A percentile compares a stretch with the other conserved stretches of the same genome.
phyloP scores from a whole-genome alignment of 371 early-diverging fungal genomes.

The Rhizoclosmatium hyalinum region DNA sequence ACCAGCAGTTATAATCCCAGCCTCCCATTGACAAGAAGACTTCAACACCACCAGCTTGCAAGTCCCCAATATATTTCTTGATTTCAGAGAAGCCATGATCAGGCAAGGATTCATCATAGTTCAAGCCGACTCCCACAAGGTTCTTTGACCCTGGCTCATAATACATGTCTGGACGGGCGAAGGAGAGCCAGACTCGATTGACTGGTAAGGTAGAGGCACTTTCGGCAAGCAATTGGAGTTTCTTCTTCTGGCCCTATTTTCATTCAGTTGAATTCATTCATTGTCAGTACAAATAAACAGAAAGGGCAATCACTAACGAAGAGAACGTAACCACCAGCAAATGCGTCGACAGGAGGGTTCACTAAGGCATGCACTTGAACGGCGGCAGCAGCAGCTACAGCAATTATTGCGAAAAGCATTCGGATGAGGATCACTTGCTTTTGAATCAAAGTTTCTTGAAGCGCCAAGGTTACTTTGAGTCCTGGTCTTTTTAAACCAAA shows the following conservation, averaged over 20 bases:
- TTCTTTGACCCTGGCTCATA: conserved; percentile 21
- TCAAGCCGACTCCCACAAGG: background rate
- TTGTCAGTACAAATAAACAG: too few relatives aligned
- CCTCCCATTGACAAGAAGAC: conserved; percentile 27
- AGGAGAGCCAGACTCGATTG: conserved; percentile 24
- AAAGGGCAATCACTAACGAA: background rate
- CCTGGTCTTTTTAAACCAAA: too few relatives aligned
- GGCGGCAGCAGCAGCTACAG: background rate
- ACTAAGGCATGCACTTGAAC: background rate
- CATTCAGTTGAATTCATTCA: too few relatives aligned
- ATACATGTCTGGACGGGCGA: conserved; percentile 24
- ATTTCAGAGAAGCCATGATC: conserved; percentile 22
- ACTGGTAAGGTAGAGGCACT: conserved; percentile 18
- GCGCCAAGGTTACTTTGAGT: too few relatives aligned
- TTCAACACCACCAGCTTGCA: conserved; percentile 21
- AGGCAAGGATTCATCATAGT: background rate
- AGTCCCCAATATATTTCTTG: conserved; percentile 7
- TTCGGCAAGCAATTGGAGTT: conserved; percentile 2
- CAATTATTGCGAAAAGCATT: background rate
- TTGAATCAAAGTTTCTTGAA: too few relatives aligned
- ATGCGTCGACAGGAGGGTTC: conserved; percentile 2
- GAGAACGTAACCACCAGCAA: conserved; percentile 8
- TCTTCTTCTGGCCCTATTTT: background rate
- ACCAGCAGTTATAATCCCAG: conserved; percentile 26
- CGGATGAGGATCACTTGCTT: too few relatives aligned